phyloP scores from a whole-genome alignment of 441 rosid genomes.

The Brassica hybrid region DNA sequence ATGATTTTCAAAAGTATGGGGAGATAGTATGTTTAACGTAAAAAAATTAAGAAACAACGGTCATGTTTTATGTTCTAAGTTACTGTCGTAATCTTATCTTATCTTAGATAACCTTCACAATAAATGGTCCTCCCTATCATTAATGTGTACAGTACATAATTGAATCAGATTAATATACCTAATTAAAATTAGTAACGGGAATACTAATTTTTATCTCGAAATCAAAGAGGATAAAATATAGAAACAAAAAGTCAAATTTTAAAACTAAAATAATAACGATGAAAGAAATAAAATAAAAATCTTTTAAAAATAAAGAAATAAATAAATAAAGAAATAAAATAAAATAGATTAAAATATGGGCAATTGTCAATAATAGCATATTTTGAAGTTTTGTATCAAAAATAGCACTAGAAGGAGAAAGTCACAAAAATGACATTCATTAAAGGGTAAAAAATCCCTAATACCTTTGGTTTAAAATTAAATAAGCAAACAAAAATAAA shows the following conservation, averaged over 20 bases:
- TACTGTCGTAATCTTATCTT: neutral
- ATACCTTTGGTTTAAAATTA: too few species aligned
- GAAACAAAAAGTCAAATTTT: neutral
- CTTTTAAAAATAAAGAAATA: too few species aligned
- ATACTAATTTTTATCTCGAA: neutral
- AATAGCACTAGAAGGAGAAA: too few species aligned
- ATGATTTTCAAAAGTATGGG: too few species aligned
- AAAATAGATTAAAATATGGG: too few species aligned
- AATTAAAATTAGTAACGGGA: neutral
- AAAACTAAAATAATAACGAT: neutral
- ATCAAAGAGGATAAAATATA: neutral
- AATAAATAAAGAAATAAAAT: too few species aligned
- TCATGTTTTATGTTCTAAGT: neutral
- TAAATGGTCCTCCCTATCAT: neutral
- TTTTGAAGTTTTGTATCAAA: too few species aligned
- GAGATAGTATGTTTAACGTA: neutral
- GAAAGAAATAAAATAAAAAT: neutral
- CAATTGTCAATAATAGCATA: too few species aligned
- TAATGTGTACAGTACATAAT: neutral
- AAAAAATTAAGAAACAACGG: neutral
- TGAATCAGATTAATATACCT: neutral
- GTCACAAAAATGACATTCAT: too few species aligned
- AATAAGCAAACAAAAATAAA: too few species aligned
- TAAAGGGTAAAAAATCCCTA: too few species aligned
- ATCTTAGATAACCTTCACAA: neutral